These are phyloP conservation scores for Pseudodiploospora longispora DNA, from an alignment of 2,329 filamentous ascomycete genomes.

Conservation along the genomic window DNA sequence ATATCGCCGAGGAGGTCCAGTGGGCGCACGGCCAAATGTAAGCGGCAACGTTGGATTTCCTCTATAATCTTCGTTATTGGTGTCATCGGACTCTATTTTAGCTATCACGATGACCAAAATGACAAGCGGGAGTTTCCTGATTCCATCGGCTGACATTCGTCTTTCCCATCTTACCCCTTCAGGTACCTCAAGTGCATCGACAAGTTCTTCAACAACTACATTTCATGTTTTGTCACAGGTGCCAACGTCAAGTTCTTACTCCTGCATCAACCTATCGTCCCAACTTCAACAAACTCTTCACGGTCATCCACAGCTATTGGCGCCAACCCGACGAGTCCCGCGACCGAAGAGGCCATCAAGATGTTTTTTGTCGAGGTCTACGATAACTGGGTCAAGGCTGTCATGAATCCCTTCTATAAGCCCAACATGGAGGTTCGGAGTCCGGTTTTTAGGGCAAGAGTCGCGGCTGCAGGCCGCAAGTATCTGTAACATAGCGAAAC, in stretches of 20 bases:
- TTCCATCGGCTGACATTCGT: background rate
- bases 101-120: background rate
- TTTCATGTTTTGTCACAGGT: slow-evolving; percentile 89
- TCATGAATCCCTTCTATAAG: slow-evolving; percentile 94
- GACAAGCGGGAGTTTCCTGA: no score
- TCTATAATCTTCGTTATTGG: background rate
- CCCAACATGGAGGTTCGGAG: slow-evolving; percentile 80
- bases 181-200: slow-evolving; percentile 97
- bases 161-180: background rate
- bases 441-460: slow-evolving; percentile 73
- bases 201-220: slow-evolving; percentile 91
- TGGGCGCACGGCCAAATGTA: slow-evolving; percentile 84
- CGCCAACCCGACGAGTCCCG: slow-evolving; percentile 77
- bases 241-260: slow-evolving; percentile 91
- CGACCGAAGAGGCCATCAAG: slow-evolving; percentile 90
- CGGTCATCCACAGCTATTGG: slow-evolving; percentile 63
- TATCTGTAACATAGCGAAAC: slow-evolving; percentile 53
- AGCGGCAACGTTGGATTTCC: slow-evolving; percentile 14
- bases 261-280: slow-evolving; percentile 67
- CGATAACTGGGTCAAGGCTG: slow-evolving; percentile 92
- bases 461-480: slow-evolving; percentile 84
- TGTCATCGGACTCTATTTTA: background rate
- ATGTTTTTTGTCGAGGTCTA: slow-evolving; percentile 95
- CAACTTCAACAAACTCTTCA: slow-evolving; percentile 32
- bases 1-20: slow-evolving; percentile 93